Evolutionary conservation across 2,329 filamentous ascomycete genomes (phyloP).

Genomic region (Ophiostoma australiae): DNA sequence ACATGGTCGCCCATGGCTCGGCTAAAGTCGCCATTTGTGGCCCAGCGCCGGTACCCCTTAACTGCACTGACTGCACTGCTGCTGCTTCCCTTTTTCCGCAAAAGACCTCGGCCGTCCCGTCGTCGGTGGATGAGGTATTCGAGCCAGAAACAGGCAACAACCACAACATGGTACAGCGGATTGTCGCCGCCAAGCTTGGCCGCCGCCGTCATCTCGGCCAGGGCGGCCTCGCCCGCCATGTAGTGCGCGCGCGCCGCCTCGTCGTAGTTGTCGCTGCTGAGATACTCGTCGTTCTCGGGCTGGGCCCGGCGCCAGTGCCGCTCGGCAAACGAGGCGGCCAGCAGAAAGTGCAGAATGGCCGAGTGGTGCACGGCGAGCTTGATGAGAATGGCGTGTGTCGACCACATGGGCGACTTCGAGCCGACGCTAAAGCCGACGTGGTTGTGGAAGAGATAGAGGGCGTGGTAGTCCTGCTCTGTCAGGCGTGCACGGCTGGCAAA

Average conservation of each 20-base stretch:
- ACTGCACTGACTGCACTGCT: not conserved
- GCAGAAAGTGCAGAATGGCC: slow-evolving; percentile 17
- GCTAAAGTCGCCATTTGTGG: not conserved
- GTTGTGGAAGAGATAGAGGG: slow-evolving; percentile 17
- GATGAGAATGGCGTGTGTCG: slow-evolving; percentile 21
- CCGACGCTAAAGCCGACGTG: slow-evolving; percentile 18
- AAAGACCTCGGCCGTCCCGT: not conserved
- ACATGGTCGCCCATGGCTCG: slow-evolving; percentile 1
- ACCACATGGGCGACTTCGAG: slow-evolving; percentile 20
- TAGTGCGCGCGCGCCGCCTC: not conserved
- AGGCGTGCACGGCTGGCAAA: slow-evolving; percentile 7
- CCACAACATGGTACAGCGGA: not conserved
- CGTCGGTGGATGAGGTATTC: not conserved
- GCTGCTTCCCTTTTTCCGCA: not conserved
- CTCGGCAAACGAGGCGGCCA: slow-evolving; percentile 19
- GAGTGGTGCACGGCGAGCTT: slow-evolving; percentile 18
- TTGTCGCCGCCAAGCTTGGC: not conserved
- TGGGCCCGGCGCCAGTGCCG: slow-evolving; percentile 17
- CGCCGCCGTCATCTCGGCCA: not conserved
- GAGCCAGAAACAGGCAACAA: not conserved
- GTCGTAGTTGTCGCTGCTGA: not conserved
- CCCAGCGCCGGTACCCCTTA: not conserved
- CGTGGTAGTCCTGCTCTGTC: slow-evolving; percentile 13
- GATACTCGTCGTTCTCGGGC: not conserved
- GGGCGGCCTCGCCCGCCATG: not conserved